A percentile compares a stretch with the other conserved stretches of the same genome.
Evolutionary conservation across 208 protist species (phyloP).

Genomic region (Trichomonas vaginalis): DNA sequence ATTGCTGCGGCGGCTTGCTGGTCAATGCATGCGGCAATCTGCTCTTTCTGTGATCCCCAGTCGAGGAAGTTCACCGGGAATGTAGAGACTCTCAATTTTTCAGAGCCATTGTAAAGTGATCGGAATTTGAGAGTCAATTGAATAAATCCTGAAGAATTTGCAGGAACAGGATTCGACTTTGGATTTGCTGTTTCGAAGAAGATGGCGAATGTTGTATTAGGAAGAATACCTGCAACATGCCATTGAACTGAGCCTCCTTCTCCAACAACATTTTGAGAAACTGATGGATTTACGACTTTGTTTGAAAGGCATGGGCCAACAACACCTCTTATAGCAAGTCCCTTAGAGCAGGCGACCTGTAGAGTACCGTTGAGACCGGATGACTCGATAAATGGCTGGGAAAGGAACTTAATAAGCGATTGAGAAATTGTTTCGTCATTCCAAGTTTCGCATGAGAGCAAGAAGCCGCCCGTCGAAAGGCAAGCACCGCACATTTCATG

Average conservation of each 20-base stretch:
- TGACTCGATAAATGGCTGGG: not conserved
- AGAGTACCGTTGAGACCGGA: not conserved
- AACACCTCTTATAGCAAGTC: not conserved
- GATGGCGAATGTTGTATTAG: constrained; percentile 68
- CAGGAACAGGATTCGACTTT: constrained; percentile 29
- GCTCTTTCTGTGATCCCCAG: not conserved
- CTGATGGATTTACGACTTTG: not conserved
- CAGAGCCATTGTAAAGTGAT: constrained; percentile 36
- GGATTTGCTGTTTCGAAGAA: constrained; percentile 80
- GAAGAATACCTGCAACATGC: constrained; percentile 75
- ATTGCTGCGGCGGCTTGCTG: constrained; percentile 83
- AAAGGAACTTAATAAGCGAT: not conserved
- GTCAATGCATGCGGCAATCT: constrained; percentile 63
- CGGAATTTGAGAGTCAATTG: constrained; percentile 72
- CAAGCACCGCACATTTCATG: constrained; percentile 67
- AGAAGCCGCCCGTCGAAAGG: constrained; percentile 41
- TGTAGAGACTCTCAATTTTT: constrained; percentile 48
- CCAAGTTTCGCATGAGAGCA: not conserved
- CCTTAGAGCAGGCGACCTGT: not conserved
- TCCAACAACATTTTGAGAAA: constrained; percentile 53
- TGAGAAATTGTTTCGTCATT: not conserved
- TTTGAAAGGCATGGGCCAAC: not conserved
- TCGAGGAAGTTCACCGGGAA: not conserved
- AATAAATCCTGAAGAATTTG: constrained; percentile 46
- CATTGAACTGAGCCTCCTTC: constrained; percentile 85